Conservation (phyloP, 1,284 basidiomycete genomes). For the Microbotryum lychnidis-dioicae region DNA sequence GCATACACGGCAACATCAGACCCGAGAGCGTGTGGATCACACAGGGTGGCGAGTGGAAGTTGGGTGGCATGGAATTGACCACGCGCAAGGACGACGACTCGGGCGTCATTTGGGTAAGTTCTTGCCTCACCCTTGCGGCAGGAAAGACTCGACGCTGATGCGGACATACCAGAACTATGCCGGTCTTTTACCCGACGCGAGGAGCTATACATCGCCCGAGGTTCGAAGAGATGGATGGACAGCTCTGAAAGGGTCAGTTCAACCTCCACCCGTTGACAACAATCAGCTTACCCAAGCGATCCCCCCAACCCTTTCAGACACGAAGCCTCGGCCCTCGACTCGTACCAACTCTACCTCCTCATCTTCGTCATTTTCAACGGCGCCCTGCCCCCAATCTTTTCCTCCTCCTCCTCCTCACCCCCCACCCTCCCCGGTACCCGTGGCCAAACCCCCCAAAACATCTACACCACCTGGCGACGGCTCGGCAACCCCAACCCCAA, state of each 20-base stretch:
- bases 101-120: constrained; percentile 66
- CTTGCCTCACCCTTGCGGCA: constrained; percentile 1
- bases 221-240: constrained; percentile 85
- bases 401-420: constrained; percentile 65
- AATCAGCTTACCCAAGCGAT: not conserved
- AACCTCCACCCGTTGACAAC: not conserved
- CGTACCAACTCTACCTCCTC: constrained; percentile 77
- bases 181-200: constrained; percentile 46
- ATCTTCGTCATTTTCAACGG: constrained; percentile 79
- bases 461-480: constrained; percentile 78
- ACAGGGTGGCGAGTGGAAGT: constrained; percentile 87
- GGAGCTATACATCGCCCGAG: constrained; percentile 60
- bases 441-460: constrained; percentile 63
- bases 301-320: constrained; percentile 46
- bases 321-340: constrained; percentile 64
- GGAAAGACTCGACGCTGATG: not conserved
- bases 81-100: constrained; percentile 69
- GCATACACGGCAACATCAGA: constrained; percentile 80
- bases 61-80: constrained; percentile 87
- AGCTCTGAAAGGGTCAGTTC: constrained; percentile 64
- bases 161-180: constrained; percentile 46
- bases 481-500: constrained; percentile 81
- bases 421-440: constrained; percentile 51
- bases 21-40: constrained; percentile 77
- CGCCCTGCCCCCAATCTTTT: constrained; percentile 49